Evolutionary conservation across 2,329 filamentous ascomycete genomes (phyloP).

Genomic region (Claviceps citrina): DNA sequence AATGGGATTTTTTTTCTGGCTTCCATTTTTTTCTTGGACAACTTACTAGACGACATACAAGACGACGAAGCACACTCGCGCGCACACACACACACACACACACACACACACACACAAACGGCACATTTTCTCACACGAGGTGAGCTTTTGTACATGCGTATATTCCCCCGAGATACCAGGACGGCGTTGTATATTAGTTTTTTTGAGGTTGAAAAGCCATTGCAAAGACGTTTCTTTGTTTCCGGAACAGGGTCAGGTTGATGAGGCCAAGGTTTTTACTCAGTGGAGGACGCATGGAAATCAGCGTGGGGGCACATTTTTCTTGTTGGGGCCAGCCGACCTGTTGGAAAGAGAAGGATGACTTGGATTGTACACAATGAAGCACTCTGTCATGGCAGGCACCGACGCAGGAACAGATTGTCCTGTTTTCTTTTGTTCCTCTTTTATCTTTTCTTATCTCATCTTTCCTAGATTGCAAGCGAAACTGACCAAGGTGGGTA

Average conservation of each 20-base stretch:
- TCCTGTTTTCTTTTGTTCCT: not conserved
- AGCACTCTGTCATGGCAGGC: not conserved
- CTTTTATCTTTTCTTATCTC: not conserved
- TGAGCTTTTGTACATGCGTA: slow-evolving; percentile 5
- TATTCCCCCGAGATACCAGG: slow-evolving; percentile 22
- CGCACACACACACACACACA: slow-evolving; percentile 8
- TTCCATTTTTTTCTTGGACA: slow-evolving; percentile 8
- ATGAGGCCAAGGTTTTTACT: too few relatives aligned
- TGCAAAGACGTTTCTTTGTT: not conserved
- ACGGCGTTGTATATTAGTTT: slow-evolving; percentile 14
- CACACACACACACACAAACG: slow-evolving; percentile 2
- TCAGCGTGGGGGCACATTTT: too few relatives aligned
- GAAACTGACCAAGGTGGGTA: too few relatives aligned
- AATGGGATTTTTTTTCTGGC: not conserved
- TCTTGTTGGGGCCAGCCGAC: not conserved
- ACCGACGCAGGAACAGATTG: not conserved
- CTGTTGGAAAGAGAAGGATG: not conserved
- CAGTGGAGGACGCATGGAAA: too few relatives aligned
- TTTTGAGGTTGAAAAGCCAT: not conserved
- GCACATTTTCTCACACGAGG: not conserved
- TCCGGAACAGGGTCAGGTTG: too few relatives aligned
- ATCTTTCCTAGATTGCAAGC: too few relatives aligned
- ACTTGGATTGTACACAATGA: not conserved
- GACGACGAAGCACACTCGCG: slow-evolving; percentile 17
- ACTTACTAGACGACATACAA: slow-evolving; percentile 12